Percentiles rank a stretch among this genome's conserved stretches.
Conservation (phyloP, 768 basidiomycete genomes). For the Tulasnella sp. region DNA sequence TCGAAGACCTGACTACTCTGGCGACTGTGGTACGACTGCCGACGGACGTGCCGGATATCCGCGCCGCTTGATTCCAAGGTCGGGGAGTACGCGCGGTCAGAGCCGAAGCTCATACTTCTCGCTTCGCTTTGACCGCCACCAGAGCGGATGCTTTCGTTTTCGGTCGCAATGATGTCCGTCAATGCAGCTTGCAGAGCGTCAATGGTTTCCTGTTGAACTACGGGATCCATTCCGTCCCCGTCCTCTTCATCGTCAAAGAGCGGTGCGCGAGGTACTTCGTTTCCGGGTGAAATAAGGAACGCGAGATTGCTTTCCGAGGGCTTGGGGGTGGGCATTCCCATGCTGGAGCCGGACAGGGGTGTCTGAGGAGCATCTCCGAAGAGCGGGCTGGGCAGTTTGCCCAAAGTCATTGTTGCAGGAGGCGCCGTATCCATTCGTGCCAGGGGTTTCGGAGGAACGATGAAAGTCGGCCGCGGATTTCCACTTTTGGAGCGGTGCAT, state of each 20-base stretch:
- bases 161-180: conserved; percentile 87
- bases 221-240: conserved; percentile 32
- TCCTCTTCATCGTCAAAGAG: conserved; percentile 77
- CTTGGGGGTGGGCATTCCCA: neutral
- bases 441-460: conserved; percentile 6
- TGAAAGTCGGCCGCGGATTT: conserved; percentile 12
- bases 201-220: conserved; percentile 70
- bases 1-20: conserved; percentile 18
- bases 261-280: conserved; percentile 48
- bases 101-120: neutral
- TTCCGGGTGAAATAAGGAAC: conserved; percentile 61
- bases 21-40: neutral
- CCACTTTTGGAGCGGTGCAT: neutral
- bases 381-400: neutral
- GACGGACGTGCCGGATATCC: conserved; percentile 30
- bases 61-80: conserved; percentile 16
- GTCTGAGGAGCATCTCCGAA: neutral
- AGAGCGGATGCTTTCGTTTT: conserved; percentile 29
- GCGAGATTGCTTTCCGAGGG: conserved; percentile 42
- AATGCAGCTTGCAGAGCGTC: conserved; percentile 94
- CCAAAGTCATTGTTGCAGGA: neutral
- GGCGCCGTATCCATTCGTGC: conserved; percentile 8
- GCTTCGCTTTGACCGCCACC: neutral
- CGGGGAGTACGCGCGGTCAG: neutral
- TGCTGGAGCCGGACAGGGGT: neutral